Base-by-base conservation (phyloP, 2,329 filamentous ascomycete species). In the Waltergamsia citrina region DNA sequence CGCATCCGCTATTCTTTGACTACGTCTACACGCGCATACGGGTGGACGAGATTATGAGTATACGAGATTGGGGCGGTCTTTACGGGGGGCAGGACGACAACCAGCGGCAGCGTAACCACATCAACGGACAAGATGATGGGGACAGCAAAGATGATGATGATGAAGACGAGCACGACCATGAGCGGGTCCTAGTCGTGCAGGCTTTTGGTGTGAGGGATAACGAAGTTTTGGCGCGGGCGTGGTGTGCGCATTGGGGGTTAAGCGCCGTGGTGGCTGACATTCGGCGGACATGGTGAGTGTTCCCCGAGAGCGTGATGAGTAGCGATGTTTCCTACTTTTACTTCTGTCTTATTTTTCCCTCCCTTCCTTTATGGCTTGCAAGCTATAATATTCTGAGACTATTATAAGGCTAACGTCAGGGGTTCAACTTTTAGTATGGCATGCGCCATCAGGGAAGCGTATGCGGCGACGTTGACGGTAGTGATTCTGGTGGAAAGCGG, bases 211-310 rank as follows among this genome's bases (percentile, higher is more conserved):
- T 81, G 16, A 64, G 65, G 32, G 82, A 86, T 53, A 85, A 86
- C 43, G 82, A 86, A 54, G 81, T 85, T 4, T 68, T 87, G 45
- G 81, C 78, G 2, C 63, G 82, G 41, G 81, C 82, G 6, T 87
- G 82, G 82, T 86, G 81, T 51, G 72, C 79, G 36, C 78, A 85
- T 46, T 84, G 80, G 72, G 82, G 82, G 3, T 56, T 85, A 45
- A 78, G 71, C 48, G 81, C 82, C 1, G 60, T 87, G 14, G 71
- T 85, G 38, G 80, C 80, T 7, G 78, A 85, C 52, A 53, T 84
- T 34, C 62, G 69, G 38, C 74, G 69, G 58, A 85, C 81, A 12
- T 86, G 74, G 72, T 76, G 47, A 53, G 71, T 63, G 17, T 31
- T 15, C 33, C 33, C 23, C n/a, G n/a, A n/a, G n/a, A n/a, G n/a